These are phyloP conservation scores for Collariella sp. DNA, from an alignment of 495 filamentous ascomycete species.

Conservation along the genomic window DNA sequence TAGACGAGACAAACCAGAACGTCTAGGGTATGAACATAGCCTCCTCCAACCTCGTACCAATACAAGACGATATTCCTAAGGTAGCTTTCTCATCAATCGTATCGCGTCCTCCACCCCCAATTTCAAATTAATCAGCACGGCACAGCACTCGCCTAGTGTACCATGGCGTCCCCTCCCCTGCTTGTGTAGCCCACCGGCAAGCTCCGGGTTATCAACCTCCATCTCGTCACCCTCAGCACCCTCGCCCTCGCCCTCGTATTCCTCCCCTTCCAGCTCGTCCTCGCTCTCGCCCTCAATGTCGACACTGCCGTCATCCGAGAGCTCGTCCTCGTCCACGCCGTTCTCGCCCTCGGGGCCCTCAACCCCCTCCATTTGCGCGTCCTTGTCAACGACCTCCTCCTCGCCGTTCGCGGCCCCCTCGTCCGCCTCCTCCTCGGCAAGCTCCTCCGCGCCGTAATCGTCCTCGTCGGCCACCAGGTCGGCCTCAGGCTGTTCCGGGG, in stretches of 20 bases:
- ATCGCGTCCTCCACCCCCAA: background rate
- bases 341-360: slow-evolving; percentile 43
- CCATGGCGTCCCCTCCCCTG: slow-evolving; percentile 10
- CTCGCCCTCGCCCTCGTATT: slow-evolving; percentile 61
- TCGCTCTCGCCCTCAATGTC: slow-evolving; percentile 89
- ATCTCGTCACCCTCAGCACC: slow-evolving; percentile 70
- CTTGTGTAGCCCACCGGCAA: slow-evolving; percentile 3
- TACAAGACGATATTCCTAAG: slow-evolving; percentile 9
- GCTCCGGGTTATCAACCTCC: slow-evolving; percentile 51
- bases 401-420: slow-evolving; percentile 41
- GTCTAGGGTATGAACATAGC: slow-evolving; percentile 19
- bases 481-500: slow-evolving; percentile 93
- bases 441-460: slow-evolving; percentile 81
- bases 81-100: background rate
- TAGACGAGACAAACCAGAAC: slow-evolving; percentile 1
- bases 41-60: slow-evolving; percentile 1
- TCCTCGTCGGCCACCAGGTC: slow-evolving; percentile 79
- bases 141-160: background rate
- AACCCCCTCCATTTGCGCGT: slow-evolving; percentile 76
- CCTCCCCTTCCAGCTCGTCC: slow-evolving; percentile 75
- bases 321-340: slow-evolving; percentile 57
- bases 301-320: slow-evolving; percentile 83
- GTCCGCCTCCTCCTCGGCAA: slow-evolving; percentile 55
- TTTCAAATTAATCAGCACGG: too few species aligned
- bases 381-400: slow-evolving; percentile 47